A percentile compares a stretch with the other conserved stretches of the same genome.
These are phyloP conservation scores for Adiantum capillusveneris DNA, from an alignment of 75 land plant genomes.

Conservation along the genomic window DNA sequence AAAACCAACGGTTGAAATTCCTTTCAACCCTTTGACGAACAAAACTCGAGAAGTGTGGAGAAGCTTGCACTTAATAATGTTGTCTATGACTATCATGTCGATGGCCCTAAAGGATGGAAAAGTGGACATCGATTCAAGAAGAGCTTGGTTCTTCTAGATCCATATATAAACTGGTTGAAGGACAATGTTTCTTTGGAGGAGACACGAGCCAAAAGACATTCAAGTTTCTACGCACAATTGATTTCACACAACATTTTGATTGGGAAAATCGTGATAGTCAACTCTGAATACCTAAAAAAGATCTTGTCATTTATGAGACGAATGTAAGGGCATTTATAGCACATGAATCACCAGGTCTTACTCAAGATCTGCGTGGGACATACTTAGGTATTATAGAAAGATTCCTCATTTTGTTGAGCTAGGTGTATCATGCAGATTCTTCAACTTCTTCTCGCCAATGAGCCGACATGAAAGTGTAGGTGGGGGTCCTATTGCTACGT, in stretches of 20 bases:
- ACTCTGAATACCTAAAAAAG: conserved; percentile 84
- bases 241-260: conserved; percentile 63
- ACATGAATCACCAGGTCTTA: conserved; percentile 81
- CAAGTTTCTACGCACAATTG: conserved; percentile 68
- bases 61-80: conserved; percentile 67
- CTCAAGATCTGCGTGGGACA: conserved; percentile 57
- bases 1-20: too few relatives aligned
- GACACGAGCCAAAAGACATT: conserved; percentile 49
- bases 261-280: conserved; percentile 67
- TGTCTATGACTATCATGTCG: conserved; percentile 81
- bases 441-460: too few relatives aligned
- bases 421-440: conserved; percentile 84
- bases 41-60: too few relatives aligned
- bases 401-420: conserved; percentile 96
- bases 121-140: conserved; percentile 82
- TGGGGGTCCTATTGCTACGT: too few relatives aligned
- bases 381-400: conserved; percentile 84
- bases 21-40: too few relatives aligned
- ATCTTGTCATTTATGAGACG: conserved; percentile 96
- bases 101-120: conserved; percentile 85
- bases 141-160: conserved; percentile 62
- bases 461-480: too few relatives aligned
- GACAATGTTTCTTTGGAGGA: conserved; percentile 76
- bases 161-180: conserved; percentile 92
- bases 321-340: conserved; percentile 93